Evolutionary conservation across 306 rosid species (phyloP).

Genomic region (Argentina anserina): DNA sequence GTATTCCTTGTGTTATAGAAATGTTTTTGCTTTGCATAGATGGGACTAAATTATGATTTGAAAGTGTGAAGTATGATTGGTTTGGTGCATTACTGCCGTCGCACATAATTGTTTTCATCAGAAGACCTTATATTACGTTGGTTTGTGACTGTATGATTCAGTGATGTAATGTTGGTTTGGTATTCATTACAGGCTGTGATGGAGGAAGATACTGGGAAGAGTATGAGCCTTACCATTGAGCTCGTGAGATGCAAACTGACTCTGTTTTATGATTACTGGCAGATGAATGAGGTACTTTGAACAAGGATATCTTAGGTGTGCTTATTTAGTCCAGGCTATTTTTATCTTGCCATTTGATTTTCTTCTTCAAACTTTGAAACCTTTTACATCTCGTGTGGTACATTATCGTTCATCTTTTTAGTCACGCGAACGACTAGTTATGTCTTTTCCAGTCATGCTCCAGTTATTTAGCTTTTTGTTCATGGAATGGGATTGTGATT

Average conservation of each 20-base stretch:
- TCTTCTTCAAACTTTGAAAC: neutral
- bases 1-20: neutral
- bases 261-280: constrained; percentile 90
- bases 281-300: constrained; percentile 80
- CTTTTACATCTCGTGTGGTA: neutral
- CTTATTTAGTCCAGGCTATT: neutral
- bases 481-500: neutral
- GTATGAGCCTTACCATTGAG: constrained; percentile 47
- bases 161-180: constrained; percentile 1
- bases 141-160: neutral
- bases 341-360: neutral
- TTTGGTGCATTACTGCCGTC: neutral
- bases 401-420: neutral
- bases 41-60: neutral
- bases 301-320: constrained; percentile 17
- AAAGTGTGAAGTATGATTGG: neutral
- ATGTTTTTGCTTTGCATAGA: too few species aligned
- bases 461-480: neutral
- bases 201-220: constrained; percentile 45
- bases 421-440: neutral
- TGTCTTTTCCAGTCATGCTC: neutral
- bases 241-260: constrained; percentile 85
- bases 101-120: neutral
- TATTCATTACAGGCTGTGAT: constrained; percentile 47
- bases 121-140: neutral